Base-by-base conservation (phyloP, 2,329 filamentous ascomycete genomes). In the Aspergillus jensenii region DNA sequence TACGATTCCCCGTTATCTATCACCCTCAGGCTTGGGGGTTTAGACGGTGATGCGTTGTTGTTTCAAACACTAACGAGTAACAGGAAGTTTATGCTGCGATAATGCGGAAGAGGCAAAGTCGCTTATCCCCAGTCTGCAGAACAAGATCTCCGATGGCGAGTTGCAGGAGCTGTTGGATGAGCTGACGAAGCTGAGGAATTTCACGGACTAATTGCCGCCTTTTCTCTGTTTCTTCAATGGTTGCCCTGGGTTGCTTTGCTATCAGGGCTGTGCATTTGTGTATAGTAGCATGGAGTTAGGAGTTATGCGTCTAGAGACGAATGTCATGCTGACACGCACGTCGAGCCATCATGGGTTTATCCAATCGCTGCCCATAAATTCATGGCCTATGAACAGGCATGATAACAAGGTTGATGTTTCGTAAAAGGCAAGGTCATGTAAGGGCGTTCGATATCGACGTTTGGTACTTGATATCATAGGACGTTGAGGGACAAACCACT, bases 101-200 rank as follows among this genome's bases (percentile, higher is more conserved):
- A 89, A 87, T 45, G 89, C 91, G 58, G 95, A 99, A 72, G 96
- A 99, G 78, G 95, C 95, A 60, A 97, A 96, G 79, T 96, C 91
- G 8, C 83, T 99, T 58, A 96, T 99, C 62, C 96, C 95, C 1
- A 96, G 84, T 65, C 75, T 99, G 51, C 84, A 87, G 67, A 88
- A 92, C 75, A 99, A 99, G 79, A 96, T 98, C 70, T 84, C 84
- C 60, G 93, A 98, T 72, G 90, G 91, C 37, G 91, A 96, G 66
- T 78, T 99, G 63, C 89, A 96, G 75, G 88, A 92, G 62, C 80
- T 98, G 58, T 83, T 99, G 58, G 88, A 96, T 70, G 92, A 99
- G 79, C 89, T 98, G 77, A 90, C 87, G 67, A 96, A 96, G 81
- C 80, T 96, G 71, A 79, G 84, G 67, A 77, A 78, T 62, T 78